Evolutionary conservation across 768 basidiomycete species (phyloP), one percentile per base, ranked within the genome.

Genomic region (Auriculariales sp.): DNA sequence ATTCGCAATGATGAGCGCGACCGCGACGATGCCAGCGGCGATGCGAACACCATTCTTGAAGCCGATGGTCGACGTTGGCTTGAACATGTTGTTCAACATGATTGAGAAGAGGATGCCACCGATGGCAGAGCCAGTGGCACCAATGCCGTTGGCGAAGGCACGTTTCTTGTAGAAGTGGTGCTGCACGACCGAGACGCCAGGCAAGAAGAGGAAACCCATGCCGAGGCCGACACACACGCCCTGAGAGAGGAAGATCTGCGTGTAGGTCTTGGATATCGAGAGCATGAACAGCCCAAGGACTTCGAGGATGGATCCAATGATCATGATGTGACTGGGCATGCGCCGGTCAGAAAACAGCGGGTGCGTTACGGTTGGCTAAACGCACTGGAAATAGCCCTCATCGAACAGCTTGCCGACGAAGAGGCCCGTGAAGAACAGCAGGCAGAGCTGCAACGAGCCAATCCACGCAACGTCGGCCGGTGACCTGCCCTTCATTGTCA

Each of bases 81-180:
- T 54, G 14, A 60, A 52, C 14, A 59, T 49, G 5, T 46, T 52
- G 56, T 63, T 62, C 14, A 63, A 46, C 59, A 66, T 59, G 48
- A 68, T 63, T 11, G 67, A 66, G 52, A 68, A 68, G 9, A 70
- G 54, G 29, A 69, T 59, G 12, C 68, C 67, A 10, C 85, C 85
- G 74, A 57, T 22, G 2, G 50, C 62, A 12, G 79, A 79, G n/a
- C 86, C 86, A 29, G 83, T 75, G 1, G 75, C 70, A 15, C 77
- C 79, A 49, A 89, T 65, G 2, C 86, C 86, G 31, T 83, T 66
- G 0, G 85, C 83, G 2, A 84, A 79, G 3, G 80, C 81, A 12
- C 83, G 73, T 53, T 79, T 77, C 53, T 71, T 71, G 45, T 59
- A 57, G 63, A 84, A 88, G 59, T 79, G 71, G 1, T 79, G 84